Evolutionary conservation across 169 alveolate genomes (phyloP), one percentile per base, ranked within the genome.

Genomic region (Theileria orientalis): DNA sequence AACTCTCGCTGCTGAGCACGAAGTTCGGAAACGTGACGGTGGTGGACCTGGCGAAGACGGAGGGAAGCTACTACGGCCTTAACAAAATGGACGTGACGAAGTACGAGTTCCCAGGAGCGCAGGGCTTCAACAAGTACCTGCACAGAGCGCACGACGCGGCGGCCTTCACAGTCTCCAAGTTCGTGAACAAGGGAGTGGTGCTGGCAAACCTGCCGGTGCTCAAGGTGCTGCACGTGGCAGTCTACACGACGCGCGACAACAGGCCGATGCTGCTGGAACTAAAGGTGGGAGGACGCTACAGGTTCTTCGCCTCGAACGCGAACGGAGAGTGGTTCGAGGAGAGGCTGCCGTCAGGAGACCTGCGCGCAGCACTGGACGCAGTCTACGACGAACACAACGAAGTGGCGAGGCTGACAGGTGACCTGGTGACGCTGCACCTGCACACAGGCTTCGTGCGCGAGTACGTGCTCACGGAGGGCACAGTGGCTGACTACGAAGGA

Each of bases 1-100:
- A 59, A 40, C 25, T 59, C 11, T 3, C n/a, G 29, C 13, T 14
- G 6, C n/a, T 59, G 37, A 16, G n/a, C 21, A 29, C 49, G 27
- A 59, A 59, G 69, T 40, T 59, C 47, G 69, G 69, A 9, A 40
- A 59, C 1, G 69, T 59, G 2, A 40, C 49, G 27, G 69, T 40
- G 44, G 52, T 59, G 9, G 69, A 59, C 37, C 32, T 59, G 49
- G 29, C 52, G 44, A 59, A 59, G 69, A 59, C n/a, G 29, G 69
- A 40, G 14, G 69, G 69, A 35, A 59, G 47, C 69, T 59, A 59
- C 25, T 59, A 35, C 49, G 69, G 52, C 21, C 37, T 40, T 3
- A 35, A 27, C 25, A 27, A 37, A 9, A 59, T 59, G 44, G 25
- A 32, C 25, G 69, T 59, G 16, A 35, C 49, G 37, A 40, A 32